Evolutionary conservation across 805 yeast genomes (phyloP), one percentile per base, ranked within the genome.

Genomic region (Tanozyma kutaoensis): DNA sequence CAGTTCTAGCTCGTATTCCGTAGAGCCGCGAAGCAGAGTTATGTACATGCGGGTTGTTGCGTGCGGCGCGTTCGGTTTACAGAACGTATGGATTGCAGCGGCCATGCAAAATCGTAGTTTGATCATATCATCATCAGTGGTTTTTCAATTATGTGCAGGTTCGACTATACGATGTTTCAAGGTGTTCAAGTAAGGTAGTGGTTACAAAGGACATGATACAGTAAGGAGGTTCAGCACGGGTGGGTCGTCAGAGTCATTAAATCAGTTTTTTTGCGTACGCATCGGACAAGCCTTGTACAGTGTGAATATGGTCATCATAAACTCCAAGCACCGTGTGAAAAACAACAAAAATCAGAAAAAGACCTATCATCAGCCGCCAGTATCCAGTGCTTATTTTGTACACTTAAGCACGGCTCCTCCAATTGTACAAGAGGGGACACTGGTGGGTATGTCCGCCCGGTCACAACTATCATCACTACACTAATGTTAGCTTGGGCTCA

Each of bases 291-390:
- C 44, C 42, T 56, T 51, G 57, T 55, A 56, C 62, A 56, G 62
- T 56, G 62, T 68, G 75, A 68, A 68, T 68, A 66, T 41, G 36
- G 55, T 58, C 65, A 59, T 59, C 66, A 59, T 51, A 36, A 30
- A 27, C 37, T 25, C 28, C 34, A 28, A 29, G 27, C 29, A 39
- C 37, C 37, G 39, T 21, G 7, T 11, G 7, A 8, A 42, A 29
- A 31, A 37, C 28, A 36, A 33, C 18, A 35, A 38, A 35, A 34
- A 41, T 38, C 43, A 12, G 33, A n/a, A n/a, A n/a, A n/a, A 42
- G 61, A 53, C 62, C 62, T 54, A 39, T 67, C 73, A 67, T 64
- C 74, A 67, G 50, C 58, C 53, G 62, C 56, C 35, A 40, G 29
- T 37, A 48, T 44, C 48, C 72, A 60, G 51, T 60, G 23, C 45